These are phyloP conservation scores for Lipomyces japonicus DNA, from an alignment of 805 yeast genomes.

Conservation along the genomic window DNA sequence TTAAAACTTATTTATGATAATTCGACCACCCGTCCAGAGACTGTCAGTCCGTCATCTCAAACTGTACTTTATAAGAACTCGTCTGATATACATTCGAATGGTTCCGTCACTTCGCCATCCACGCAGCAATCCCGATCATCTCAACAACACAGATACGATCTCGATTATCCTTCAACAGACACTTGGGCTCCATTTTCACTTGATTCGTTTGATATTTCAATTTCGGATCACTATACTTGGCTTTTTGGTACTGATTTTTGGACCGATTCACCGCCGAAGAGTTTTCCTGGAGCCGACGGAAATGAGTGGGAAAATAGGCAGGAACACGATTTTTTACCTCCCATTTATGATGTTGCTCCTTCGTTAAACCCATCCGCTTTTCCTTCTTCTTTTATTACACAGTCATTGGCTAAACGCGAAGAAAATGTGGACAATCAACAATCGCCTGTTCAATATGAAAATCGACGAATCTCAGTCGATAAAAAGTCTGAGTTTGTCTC, in stretches of 20 bases:
- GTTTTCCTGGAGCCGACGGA: neutral
- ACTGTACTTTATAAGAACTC: neutral
- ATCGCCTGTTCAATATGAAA: neutral
- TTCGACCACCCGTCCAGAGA: neutral
- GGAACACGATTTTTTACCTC: neutral
- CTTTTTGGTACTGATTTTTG: slow-evolving; percentile 32
- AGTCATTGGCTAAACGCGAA: neutral
- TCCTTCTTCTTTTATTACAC: neutral
- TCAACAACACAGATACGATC: slow-evolving; percentile 8
- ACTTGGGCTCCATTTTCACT: slow-evolving; percentile 22
- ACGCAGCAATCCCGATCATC: neutral
- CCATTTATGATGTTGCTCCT: neutral
- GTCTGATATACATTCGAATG: too few species aligned
- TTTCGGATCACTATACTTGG: slow-evolving; percentile 34
- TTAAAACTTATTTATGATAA: slow-evolving; percentile 6
- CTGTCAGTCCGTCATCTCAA: neutral
- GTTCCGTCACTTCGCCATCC: too few species aligned
- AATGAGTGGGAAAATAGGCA: neutral
- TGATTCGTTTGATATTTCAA: slow-evolving; percentile 27
- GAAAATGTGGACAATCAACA: neutral
- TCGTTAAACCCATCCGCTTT: neutral
- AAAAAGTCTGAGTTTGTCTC: neutral
- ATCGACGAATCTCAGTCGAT: too few species aligned
- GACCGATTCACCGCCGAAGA: slow-evolving; percentile 19
- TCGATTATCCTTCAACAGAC: slow-evolving; percentile 4